Base-by-base conservation (phyloP, 2,329 filamentous ascomycete genomes). In the Xylariaceae sp. region DNA sequence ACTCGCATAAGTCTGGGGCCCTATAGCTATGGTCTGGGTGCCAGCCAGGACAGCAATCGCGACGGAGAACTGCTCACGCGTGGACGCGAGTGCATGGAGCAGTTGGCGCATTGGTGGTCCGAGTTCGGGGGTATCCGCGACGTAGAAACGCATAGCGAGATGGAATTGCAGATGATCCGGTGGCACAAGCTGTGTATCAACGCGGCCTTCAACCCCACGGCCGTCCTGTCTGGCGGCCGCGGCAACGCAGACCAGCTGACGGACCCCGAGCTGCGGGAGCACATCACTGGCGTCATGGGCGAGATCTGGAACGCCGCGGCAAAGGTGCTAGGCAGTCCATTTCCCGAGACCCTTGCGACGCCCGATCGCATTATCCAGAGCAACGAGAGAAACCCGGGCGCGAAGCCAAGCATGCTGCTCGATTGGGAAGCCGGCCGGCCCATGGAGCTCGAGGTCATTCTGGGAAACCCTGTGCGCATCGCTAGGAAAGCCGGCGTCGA, bases 131-230 rank as follows among this genome's bases (percentile, higher is more conserved):
- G 82, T 1, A 84, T 91, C 62, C 80, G 80, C 56, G 88, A 91
- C 71, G 86, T 87, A 4, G 83, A 87, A 59, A 76, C 82, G 6
- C 85, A 88, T 65, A 80, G 83, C 43, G 86, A 90, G 71, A 75
- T 85, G 28, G 87, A 85, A 58, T 76, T 91, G 41, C 89, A 91
- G 73, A 82, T 85, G 37, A 83, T 91, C 16, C 80, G 88, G 21
- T 91, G 88, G 88, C 88, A 91, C 73, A 91, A 91, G 73, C 83
- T 91, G 60, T 87, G 86, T 66, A 90, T 91, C 77, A 91, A 91
- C 71, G 86, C 87, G 0, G 84, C 86, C 48, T 89, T 91, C 81
- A 91, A 91, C 74, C 87, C 88, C 0, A 87, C 85, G 1, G 85
- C 87, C 2, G 87, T 91, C 6, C 79, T 91, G 0, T 84, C 82